Conservation (phyloP, 2,329 filamentous ascomycete species). For the Alternaria sp. region DNA sequence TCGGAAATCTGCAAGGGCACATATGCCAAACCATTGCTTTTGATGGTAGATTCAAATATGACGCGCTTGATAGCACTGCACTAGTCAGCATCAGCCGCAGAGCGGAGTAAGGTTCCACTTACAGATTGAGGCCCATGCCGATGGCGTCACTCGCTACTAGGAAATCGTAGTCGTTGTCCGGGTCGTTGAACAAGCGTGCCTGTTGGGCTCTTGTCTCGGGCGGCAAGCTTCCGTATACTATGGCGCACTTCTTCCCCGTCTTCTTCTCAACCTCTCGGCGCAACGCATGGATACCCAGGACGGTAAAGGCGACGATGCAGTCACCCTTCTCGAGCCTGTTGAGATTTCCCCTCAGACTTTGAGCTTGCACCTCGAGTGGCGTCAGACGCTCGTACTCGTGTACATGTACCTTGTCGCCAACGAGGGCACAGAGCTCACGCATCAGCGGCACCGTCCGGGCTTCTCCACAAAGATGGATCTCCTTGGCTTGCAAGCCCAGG, state of each 20-base stretch:
- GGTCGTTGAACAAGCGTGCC: constrained; percentile 92
- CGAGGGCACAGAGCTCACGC: constrained; percentile 75
- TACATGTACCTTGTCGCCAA: constrained; percentile 83
- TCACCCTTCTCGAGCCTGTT: constrained; percentile 85
- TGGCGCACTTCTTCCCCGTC: constrained; percentile 84
- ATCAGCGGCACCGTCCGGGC: constrained; percentile 82
- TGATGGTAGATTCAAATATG: constrained; percentile 81
- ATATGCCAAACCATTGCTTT: constrained; percentile 70
- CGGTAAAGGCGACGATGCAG: constrained; percentile 86
- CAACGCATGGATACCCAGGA: constrained; percentile 80
- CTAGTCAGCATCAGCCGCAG: constrained; percentile 19
- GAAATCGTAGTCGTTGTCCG: constrained; percentile 93
- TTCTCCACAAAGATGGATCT: constrained; percentile 94
- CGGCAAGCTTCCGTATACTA: constrained; percentile 91
- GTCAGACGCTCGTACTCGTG: constrained; percentile 87
- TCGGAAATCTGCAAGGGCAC: constrained; percentile 75
- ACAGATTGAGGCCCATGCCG: constrained; percentile 95
- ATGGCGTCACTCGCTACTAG: constrained; percentile 95
- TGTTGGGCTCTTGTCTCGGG: constrained; percentile 93
- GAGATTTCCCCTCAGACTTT: constrained; percentile 71
- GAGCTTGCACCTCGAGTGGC: constrained; percentile 71
- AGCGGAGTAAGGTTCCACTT: constrained; percentile 47
- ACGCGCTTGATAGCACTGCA: constrained; percentile 80
- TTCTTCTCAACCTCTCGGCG: constrained; percentile 78
- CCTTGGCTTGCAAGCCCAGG: constrained; percentile 84